Conservation (phyloP, 2,329 filamentous ascomycete genomes). For the Mycosphaerella sp. region DNA sequence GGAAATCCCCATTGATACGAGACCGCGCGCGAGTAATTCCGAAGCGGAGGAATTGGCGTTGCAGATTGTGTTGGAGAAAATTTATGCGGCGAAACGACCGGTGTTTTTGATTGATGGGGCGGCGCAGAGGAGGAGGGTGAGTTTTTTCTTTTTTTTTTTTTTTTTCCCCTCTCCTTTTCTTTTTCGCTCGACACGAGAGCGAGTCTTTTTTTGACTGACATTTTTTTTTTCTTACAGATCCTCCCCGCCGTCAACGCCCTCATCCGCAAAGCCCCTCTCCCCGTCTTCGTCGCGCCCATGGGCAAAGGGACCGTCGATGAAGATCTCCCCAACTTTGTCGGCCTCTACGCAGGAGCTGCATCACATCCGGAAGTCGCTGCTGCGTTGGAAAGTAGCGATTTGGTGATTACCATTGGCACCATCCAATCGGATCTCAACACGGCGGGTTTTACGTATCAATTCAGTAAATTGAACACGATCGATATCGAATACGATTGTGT, state of each 20-base stretch:
- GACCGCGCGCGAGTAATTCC: conserved; percentile 57
- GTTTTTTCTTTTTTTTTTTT: background rate
- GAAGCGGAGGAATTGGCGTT: conserved; percentile 79
- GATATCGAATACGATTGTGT: conserved; percentile 72
- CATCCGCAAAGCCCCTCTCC: conserved; percentile 65
- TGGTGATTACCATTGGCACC: conserved; percentile 63
- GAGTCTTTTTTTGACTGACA: background rate
- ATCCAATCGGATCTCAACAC: conserved; percentile 77
- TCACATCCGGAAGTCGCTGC: conserved; percentile 59
- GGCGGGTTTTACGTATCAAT: conserved; percentile 72
- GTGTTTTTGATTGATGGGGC: conserved; percentile 73
- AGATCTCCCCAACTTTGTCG: conserved; percentile 65
- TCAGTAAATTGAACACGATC: conserved; percentile 69
- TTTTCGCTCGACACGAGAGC: too few species aligned
- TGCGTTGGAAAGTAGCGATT: conserved; percentile 61
- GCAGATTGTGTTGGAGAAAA: conserved; percentile 65
- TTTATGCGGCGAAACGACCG: conserved; percentile 66
- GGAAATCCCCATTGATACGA: conserved; percentile 62
- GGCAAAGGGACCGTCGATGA: conserved; percentile 81
- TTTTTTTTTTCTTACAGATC: background rate
- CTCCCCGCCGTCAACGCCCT: conserved; percentile 53
- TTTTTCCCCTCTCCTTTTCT: background rate
- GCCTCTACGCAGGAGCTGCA: conserved; percentile 76
- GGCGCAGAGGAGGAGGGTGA: conserved; percentile 8
- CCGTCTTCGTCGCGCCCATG: conserved; percentile 85